These are phyloP conservation scores for Fagopyrum tataricum DNA, from an alignment of 148 eudicot genomes.

Conservation along the genomic window DNA sequence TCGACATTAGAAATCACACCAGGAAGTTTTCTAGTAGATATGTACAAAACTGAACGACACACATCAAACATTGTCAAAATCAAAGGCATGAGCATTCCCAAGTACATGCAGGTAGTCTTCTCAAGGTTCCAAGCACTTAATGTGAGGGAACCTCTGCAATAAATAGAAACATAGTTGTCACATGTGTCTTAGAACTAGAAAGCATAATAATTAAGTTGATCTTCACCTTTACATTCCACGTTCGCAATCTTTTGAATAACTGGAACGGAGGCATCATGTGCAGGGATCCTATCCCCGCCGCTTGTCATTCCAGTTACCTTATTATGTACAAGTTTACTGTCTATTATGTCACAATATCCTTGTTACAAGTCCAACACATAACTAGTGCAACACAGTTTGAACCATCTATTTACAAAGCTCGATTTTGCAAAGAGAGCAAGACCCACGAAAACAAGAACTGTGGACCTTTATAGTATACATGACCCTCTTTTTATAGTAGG, in stretches of 20 bases:
- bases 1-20: not conserved
- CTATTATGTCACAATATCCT: not conserved
- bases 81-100: conserved; percentile 13
- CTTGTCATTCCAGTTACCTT: not conserved
- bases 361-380: not conserved
- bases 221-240: conserved; percentile 5
- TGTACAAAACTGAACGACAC: not conserved
- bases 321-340: conserved; percentile 11
- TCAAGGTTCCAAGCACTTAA: not conserved
- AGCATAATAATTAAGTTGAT: not conserved
- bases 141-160: not conserved
- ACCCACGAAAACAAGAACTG: too few species aligned
- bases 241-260: not conserved
- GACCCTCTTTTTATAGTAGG: too few species aligned
- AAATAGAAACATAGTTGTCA: not conserved
- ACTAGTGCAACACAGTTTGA: not conserved
- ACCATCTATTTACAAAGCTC: not conserved
- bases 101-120: not conserved
- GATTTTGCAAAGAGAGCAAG: too few species aligned
- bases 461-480: too few species aligned
- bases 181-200: not conserved
- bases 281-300: not conserved
- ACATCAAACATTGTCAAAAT: not conserved
- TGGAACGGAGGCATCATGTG: not conserved
- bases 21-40: not conserved